Conservation (phyloP, 257 asterid genomes). For the Haberlea rhodopensis region DNA sequence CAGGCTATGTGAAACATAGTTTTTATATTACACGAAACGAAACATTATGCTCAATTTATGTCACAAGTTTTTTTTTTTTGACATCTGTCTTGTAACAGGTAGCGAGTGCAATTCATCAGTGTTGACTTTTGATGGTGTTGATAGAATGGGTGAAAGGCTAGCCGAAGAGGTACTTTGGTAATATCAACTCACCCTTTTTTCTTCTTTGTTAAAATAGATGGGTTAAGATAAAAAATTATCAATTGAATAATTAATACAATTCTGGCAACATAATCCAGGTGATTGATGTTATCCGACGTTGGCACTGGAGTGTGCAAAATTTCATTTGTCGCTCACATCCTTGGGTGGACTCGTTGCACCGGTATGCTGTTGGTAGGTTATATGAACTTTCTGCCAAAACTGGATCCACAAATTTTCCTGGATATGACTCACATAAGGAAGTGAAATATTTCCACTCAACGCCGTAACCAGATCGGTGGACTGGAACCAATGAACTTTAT, state of each 20-base stretch:
- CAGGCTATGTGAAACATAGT: not conserved
- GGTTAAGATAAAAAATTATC: constrained; percentile 7
- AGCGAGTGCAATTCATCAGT: constrained; percentile 74
- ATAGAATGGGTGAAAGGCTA: constrained; percentile 86
- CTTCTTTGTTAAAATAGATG: constrained; percentile 5
- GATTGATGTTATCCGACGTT: constrained; percentile 60
- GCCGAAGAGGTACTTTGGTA: constrained; percentile 84
- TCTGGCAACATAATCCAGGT: constrained; percentile 67
- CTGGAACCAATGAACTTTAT: constrained; percentile 81
- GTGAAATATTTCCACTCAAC: constrained; percentile 25
- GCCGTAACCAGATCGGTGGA: constrained; percentile 50
- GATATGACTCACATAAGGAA: constrained; percentile 33
- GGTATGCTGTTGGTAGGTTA: constrained; percentile 82
- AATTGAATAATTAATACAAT: constrained; percentile 22
- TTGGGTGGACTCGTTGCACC: constrained; percentile 94
- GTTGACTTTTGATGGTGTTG: constrained; percentile 93
- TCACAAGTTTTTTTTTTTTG: constrained; percentile 13
- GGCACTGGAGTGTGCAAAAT: constrained; percentile 72
- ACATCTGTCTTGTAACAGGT: constrained; percentile 46
- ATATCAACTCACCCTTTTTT: constrained; percentile 31
- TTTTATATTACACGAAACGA: not conserved
- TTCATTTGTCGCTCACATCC: constrained; percentile 91
- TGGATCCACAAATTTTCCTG: constrained; percentile 28
- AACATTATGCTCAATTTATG: constrained; percentile 10
- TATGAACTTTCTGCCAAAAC: constrained; percentile 33